Conservation (phyloP, 805 yeast genomes). For the Spathaspora boniae region DNA sequence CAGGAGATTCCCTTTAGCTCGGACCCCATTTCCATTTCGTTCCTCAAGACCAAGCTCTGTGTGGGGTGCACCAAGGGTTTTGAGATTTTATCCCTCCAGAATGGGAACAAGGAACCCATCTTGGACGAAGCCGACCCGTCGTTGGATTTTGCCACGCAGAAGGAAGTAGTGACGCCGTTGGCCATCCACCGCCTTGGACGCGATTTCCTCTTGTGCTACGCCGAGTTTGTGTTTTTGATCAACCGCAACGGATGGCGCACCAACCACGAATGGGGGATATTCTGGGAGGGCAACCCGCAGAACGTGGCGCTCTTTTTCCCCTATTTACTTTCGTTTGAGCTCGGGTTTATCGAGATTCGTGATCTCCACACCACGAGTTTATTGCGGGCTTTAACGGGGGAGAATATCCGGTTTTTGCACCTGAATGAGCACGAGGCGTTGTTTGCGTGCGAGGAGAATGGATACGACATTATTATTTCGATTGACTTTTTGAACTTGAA, state of each 20-base stretch:
- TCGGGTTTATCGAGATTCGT: slow-evolving; percentile 85
- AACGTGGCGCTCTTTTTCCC: slow-evolving; percentile 93
- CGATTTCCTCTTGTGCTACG: slow-evolving; percentile 83
- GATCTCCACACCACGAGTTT: slow-evolving; percentile 85
- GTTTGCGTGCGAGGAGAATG: slow-evolving; percentile 88
- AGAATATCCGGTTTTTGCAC: slow-evolving; percentile 83
- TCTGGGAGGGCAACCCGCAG: slow-evolving; percentile 97
- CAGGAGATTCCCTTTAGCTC: slow-evolving; percentile 79
- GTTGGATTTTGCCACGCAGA: slow-evolving; percentile 83
- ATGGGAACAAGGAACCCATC: slow-evolving; percentile 80
- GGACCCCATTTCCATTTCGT: slow-evolving; percentile 89
- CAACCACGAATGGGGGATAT: slow-evolving; percentile 86
- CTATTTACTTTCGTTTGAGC: slow-evolving; percentile 85
- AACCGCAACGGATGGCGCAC: slow-evolving; percentile 96
- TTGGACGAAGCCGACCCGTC: slow-evolving; percentile 99
- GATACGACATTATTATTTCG: slow-evolving; percentile 88
- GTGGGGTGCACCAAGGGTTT: slow-evolving; percentile 96
- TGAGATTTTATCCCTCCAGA: slow-evolving; percentile 85
- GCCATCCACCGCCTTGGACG: slow-evolving; percentile 87
- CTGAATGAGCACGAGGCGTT: slow-evolving; percentile 89
- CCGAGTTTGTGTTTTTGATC: slow-evolving; percentile 92
- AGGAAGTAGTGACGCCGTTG: slow-evolving; percentile 78
- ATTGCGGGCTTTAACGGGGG: slow-evolving; percentile 86
- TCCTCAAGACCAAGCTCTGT: slow-evolving; percentile 82
- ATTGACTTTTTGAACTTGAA: slow-evolving; percentile 78